Evolutionary conservation across 169 alveolate genomes (phyloP).

Genomic region (Cyclospora cayetanensis): DNA sequence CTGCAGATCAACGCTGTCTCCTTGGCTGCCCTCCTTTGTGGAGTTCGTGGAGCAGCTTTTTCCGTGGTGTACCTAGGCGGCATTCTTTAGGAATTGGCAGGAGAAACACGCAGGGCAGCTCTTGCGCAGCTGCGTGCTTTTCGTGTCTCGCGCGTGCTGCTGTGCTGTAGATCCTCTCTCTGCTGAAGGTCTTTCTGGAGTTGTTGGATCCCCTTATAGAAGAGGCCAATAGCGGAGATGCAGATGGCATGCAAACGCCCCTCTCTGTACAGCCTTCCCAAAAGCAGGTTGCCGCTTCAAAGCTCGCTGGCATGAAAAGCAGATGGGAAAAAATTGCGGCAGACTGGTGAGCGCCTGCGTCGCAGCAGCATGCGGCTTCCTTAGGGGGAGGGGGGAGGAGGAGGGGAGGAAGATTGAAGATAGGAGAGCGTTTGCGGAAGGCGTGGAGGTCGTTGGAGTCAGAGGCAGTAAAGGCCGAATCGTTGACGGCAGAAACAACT

Average conservation of each 20-base stretch:
- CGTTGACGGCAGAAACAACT: no score
- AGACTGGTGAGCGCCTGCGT: constrained; percentile 31
- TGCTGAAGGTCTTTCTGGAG: background rate
- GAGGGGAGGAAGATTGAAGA: no score
- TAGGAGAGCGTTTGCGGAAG: no score
- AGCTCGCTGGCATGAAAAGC: constrained; percentile 24
- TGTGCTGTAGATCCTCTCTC: constrained; percentile 1
- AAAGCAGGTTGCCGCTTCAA: constrained; percentile 40
- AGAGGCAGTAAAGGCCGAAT: no score
- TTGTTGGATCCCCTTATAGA: constrained; percentile 12
- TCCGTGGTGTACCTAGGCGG: no score
- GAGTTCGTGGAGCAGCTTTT: no score
- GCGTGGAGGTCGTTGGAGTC: no score
- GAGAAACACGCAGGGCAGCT: background rate
- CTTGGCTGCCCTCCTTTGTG: no score
- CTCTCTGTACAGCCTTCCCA: constrained; percentile 18
- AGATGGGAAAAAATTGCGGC: constrained; percentile 21
- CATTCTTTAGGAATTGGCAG: no score
- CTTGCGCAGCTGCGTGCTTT: background rate
- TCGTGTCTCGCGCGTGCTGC: background rate
- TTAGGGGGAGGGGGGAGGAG: no score
- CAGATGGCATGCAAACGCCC: background rate
- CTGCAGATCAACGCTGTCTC: no score
- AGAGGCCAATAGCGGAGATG: constrained; percentile 19
- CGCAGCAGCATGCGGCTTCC: no score